Evolutionary conservation across 208 protist species (phyloP), one percentile per base, ranked within the genome.

Genomic region (Leishmania martiniquensis): DNA sequence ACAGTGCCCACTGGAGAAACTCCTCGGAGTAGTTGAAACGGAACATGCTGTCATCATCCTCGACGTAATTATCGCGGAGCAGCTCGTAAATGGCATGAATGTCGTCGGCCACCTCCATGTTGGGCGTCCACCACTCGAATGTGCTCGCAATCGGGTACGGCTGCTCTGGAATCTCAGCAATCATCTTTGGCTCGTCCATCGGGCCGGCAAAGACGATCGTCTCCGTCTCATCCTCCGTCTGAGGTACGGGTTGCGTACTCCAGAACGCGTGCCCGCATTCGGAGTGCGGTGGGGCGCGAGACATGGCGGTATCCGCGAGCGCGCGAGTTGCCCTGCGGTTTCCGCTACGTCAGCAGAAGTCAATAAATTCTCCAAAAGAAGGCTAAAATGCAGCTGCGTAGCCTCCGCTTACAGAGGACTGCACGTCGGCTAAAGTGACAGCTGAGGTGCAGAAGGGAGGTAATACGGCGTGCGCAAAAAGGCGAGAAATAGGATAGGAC

Each of bases 11-110:
- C 37, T 84, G 88, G 9, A 99, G 85, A 82, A 99, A 99, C 42
- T 96, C 88, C 51, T 87, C 51, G n/a, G 98, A 99, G 85, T 99
- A 99, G 68, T 99, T 99, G 85, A 99, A 99, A 67, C 99, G 98
- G 87, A 99, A 99, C 95, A 99, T 99, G 82, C 91, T 96, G 70
- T 99, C 97, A 75, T 98, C 93, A 80, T 99, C 99, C 85, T 99
- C 99, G 9, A 99, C 99, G 85, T 99, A 99, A 83, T 99, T 99
- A 60, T 99, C 93, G 13, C 94, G 93, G 17, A 99, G 93, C 9
- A 99, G 92, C 54, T 93, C 88, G 86, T 99, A 99, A 3, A 99
- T 68, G 7, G 69, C 77, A 60, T 76, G 60, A 67, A 98, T 54
- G 68, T 98, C 91, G n/a, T 93, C 88, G 0, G 82, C 55, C 34